A percentile compares a stretch with the other conserved stretches of the same genome.
Conservation (phyloP, 2,329 filamentous ascomycete species). For the Phaeosphaeriaceae sp. region DNA sequence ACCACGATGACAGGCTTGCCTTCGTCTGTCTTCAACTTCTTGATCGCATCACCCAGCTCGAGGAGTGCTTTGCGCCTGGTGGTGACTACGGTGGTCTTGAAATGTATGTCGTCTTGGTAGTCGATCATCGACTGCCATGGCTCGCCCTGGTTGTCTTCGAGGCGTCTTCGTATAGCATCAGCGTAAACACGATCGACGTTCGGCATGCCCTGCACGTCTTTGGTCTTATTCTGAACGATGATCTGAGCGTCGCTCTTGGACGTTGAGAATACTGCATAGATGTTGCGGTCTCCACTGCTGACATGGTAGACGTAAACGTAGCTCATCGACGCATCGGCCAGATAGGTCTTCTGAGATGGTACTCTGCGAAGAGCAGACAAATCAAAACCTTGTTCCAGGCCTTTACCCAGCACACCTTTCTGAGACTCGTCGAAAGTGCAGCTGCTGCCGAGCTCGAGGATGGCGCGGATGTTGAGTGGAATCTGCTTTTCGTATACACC, state of each 20-base stretch:
- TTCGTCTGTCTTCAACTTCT: constrained; percentile 89
- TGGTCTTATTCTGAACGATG: constrained; percentile 82
- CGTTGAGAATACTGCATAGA: constrained; percentile 93
- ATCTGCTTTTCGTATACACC: constrained; percentile 97
- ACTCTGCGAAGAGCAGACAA: constrained; percentile 75
- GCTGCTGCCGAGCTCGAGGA: constrained; percentile 86
- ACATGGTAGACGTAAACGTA: constrained; percentile 96
- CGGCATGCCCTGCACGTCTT: constrained; percentile 83
- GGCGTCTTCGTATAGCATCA: constrained; percentile 72
- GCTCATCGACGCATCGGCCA: constrained; percentile 74
- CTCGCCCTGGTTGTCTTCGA: constrained; percentile 70
- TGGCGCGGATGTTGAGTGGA: constrained; percentile 82
- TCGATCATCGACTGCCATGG: constrained; percentile 82
- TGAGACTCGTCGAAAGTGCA: constrained; percentile 95
- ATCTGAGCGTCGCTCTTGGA: constrained; percentile 80
- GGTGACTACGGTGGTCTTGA: constrained; percentile 86
- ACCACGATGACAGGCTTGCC: constrained; percentile 80
- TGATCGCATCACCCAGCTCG: constrained; percentile 85
- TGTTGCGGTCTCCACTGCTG: constrained; percentile 84
- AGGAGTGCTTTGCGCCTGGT: constrained; percentile 88
- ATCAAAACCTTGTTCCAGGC: constrained; percentile 93
- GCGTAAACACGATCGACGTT: constrained; percentile 89
- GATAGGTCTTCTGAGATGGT: constrained; percentile 74
- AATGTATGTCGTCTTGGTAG: constrained; percentile 85
- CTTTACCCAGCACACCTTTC: constrained; percentile 87